phyloP scores from a whole-genome alignment of 2,329 filamentous ascomycete species.

The Fusarium odoratissimum region DNA sequence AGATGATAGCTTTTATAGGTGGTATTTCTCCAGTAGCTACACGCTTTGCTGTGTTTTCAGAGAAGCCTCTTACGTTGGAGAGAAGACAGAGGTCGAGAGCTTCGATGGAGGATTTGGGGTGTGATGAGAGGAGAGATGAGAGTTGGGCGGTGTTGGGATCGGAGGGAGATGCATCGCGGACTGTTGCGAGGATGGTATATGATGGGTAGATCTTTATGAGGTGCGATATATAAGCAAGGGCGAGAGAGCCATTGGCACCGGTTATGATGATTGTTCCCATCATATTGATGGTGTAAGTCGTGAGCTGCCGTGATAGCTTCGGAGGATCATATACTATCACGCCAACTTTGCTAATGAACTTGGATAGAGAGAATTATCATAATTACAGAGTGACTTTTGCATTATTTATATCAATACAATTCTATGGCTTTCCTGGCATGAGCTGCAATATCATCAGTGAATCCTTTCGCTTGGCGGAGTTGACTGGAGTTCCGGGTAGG shows the following conservation, averaged over 20 bases:
- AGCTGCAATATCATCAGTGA: neutral
- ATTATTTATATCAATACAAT: neutral
- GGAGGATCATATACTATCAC: rapidly evolving
- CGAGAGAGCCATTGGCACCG: slow-evolving; percentile 53
- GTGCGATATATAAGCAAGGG: slow-evolving; percentile 19
- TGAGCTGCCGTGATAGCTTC: rapidly evolving
- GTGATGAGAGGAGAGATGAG: slow-evolving; percentile 30
- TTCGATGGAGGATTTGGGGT: slow-evolving; percentile 11
- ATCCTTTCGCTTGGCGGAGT: neutral
- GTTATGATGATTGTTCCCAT: slow-evolving; percentile 52
- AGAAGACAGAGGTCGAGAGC: slow-evolving; percentile 28
- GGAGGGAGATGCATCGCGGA: slow-evolving; percentile 46
- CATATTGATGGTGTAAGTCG: slow-evolving; percentile 32
- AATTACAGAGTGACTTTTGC: rapidly evolving
- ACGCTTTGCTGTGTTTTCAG: neutral
- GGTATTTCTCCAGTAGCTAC: slow-evolving; percentile 13
- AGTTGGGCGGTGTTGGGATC: slow-evolving; percentile 48
- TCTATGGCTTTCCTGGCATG: neutral
- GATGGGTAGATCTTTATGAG: slow-evolving; percentile 28
- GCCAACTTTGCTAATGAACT: too few species aligned
- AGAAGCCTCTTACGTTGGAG: slow-evolving; percentile 11
- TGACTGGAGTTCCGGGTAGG: slow-evolving; percentile 12
- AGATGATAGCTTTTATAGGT: slow-evolving; percentile 32
- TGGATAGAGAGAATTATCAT: rapidly evolving
- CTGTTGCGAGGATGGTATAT: slow-evolving; percentile 48